Base-by-base conservation (phyloP, 495 filamentous ascomycete species). In the Podospora anserina region DNA sequence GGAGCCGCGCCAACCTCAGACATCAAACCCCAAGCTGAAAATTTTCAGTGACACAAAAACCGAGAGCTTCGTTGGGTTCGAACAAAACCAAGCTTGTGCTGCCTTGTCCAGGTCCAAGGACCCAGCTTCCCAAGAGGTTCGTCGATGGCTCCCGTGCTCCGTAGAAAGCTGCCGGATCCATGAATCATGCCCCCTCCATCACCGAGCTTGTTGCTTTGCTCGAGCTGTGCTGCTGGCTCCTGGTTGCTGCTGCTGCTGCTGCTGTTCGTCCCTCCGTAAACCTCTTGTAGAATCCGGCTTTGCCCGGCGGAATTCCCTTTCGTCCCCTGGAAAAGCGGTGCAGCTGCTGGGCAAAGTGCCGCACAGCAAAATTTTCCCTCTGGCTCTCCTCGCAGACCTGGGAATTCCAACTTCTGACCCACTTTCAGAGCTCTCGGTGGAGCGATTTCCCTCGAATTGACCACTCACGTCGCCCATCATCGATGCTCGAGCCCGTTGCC, bases 1-100 rank as follows among this genome's bases (percentile, higher is more conserved):
- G 49, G 75, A 78, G 73, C 72, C 74, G 75, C 76, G 70, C 54
- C 71, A 71, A 71, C 76, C 74, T 74, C 72, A 78, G 73, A 77
- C 75, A 77, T 71, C 74, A 76, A 70, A 68, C 49, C n/a, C 32
- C 60, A 44, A 44, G 65, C 65, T 70, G 71, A 73, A 77, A 76
- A 72, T 69, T 77, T 77, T 76, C 72, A 66, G 39, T 49, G 39
- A 49, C 64, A 63, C 56, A 49, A 66, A 39, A 32, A 53, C 68
- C 66, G 60, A 30, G 30, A 68, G 63, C 66, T 68, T 63, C 59
- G 55, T 68, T 64, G 11, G 56, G 19, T 28, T 53, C 39, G 20
- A 54, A 61, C 61, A 65, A 56, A 15, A 44, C 61, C 20, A 63
- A 68, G 61, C 69, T 70, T 61, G 61, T 59, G 54, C 58, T 61